Base-by-base conservation (phyloP, 441 rosid genomes). In the Gossypium armourianum region DNA sequence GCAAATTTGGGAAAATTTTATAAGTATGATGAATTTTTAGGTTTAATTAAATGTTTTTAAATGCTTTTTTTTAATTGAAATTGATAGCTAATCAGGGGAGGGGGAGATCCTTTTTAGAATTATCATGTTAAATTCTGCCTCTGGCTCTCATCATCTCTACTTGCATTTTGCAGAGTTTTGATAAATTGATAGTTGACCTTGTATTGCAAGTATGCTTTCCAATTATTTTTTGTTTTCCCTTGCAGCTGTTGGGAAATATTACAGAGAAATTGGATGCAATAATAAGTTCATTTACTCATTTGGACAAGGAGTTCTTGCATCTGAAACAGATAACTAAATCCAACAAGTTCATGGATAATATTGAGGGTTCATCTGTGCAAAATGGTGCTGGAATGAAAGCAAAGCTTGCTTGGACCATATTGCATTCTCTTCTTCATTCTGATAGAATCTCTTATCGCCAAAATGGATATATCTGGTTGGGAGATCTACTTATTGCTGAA, bases 351-450 rank as follows among this genome's bases (percentile, higher is more conserved):
- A 69, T 87, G 71, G 89, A 85, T 71, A 83, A 82, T 76, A 79
- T 89, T 56, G 82, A 82, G 70, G 79, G 43, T 60, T 75, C 80
- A 15, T 73, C 68, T 47, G 70, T 76, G 67, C 84, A 80, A 79
- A 82, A 77, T 72, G 88, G 83, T 74, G 75, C 79, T 23, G 76
- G 72, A 76, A 66, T 75, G 83, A 83, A 92, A 70, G 86, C 82
- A 64, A 91, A 88, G 77, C 85, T 86, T 55, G 78, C 91, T 32
- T 95, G 99, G 99, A 86, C 90, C 71, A 89, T 90, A 52, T 80
- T 92, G 76, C 99, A 95, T 78, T 95, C 96, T 72, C 99, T 95
- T 80, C 93, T 95, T 78, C 99, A 95, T 79, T 95, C 98, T 24
- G 92, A 87, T 74, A 89, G 93, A 75, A 81, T 84, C 74, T 82